Conservation (phyloP, 2,329 filamentous ascomycete species). For the Exophiala sp. region DNA sequence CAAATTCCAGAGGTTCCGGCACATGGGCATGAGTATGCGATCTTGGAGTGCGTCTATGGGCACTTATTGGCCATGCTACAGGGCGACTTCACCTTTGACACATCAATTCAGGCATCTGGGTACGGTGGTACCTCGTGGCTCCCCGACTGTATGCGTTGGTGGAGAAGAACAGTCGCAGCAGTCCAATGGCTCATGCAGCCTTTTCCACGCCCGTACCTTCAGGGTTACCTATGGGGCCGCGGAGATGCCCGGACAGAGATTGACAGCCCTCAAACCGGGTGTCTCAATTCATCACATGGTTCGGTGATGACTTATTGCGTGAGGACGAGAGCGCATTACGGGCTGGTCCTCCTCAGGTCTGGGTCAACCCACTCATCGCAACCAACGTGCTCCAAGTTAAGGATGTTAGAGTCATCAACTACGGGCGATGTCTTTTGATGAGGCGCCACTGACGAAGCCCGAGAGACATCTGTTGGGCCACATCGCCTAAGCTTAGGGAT, state of each 20-base stretch:
- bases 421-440: background rate
- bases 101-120: background rate
- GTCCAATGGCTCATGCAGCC: background rate
- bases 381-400: background rate
- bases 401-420: background rate
- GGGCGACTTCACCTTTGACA: background rate
- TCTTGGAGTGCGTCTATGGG: background rate
- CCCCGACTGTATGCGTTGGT: background rate
- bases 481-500: background rate
- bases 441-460: conserved; percentile 9
- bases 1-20: conserved; percentile 5
- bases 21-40: conserved; percentile 5
- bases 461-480: background rate
- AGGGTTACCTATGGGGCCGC: conserved; percentile 11
- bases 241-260: conserved; percentile 15
- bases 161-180: background rate
- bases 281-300: background rate
- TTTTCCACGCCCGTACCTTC: background rate
- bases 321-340: no score
- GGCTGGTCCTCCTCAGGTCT: background rate
- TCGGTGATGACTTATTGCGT: no score
- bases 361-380: background rate
- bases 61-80: no score
- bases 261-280: conserved; percentile 3
- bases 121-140: background rate